phyloP scores from a whole-genome alignment of 1,139 yeast species.

The Candida buenavistaensis region DNA sequence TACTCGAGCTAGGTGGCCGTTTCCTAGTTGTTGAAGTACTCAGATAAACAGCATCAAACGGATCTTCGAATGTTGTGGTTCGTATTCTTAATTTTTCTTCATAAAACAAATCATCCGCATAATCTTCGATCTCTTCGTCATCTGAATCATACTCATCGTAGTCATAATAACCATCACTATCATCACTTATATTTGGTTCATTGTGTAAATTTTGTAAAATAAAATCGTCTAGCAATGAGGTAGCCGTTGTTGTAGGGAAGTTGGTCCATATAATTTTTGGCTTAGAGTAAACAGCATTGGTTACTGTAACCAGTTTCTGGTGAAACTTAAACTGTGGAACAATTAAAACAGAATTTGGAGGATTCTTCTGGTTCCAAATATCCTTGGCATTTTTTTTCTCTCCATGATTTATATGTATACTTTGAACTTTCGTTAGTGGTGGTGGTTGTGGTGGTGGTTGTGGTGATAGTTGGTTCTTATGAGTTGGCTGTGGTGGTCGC shows the following conservation, averaged over 20 bases:
- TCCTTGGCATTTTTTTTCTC: slow-evolving; percentile 17
- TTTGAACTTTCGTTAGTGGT: neutral
- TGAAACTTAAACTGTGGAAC: slow-evolving; percentile 28
- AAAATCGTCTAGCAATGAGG: slow-evolving; percentile 1
- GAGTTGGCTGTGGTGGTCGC: too few species aligned
- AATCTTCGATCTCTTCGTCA: neutral
- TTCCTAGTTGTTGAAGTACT: too few species aligned
- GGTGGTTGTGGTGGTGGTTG: too few species aligned
- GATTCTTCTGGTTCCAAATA: slow-evolving; percentile 20
- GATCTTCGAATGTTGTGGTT: slow-evolving; percentile 2
- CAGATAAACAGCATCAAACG: neutral
- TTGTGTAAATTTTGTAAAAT: neutral
- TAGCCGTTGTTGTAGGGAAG: slow-evolving; percentile 5
- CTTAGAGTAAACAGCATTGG: slow-evolving; percentile 19
- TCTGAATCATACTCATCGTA: neutral
- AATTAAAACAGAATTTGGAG: slow-evolving; percentile 25
- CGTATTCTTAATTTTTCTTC: neutral
- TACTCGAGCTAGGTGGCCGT: too few species aligned
- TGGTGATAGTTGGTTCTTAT: too few species aligned
- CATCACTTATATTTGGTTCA: neutral
- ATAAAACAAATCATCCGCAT: neutral
- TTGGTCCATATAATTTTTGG: slow-evolving; percentile 21
- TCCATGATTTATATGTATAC: neutral
- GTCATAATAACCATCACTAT: neutral
- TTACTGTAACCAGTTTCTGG: slow-evolving; percentile 3